These are phyloP conservation scores for Tulasnella sp. DNA, from an alignment of 768 basidiomycete species.

Conservation along the genomic window DNA sequence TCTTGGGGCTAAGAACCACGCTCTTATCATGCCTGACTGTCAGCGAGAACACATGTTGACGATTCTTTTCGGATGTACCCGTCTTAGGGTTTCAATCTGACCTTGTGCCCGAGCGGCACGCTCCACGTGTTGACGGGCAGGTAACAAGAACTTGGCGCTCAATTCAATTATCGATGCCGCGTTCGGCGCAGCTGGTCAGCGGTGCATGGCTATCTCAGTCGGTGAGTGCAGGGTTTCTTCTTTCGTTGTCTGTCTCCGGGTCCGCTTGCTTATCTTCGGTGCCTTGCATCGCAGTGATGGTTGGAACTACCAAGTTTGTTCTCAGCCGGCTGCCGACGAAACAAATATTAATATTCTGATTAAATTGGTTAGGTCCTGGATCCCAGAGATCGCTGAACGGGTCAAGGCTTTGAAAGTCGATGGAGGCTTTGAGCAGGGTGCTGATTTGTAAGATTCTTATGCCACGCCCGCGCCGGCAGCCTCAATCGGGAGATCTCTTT, in stretches of 20 bases:
- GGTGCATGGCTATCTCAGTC: constrained; percentile 95
- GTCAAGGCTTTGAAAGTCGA: constrained; percentile 71
- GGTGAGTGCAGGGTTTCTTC: constrained; percentile 44
- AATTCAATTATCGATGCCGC: constrained; percentile 92
- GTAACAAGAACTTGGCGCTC: constrained; percentile 84
- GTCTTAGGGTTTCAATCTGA: neutral
- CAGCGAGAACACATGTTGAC: constrained; percentile 23
- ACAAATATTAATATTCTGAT: neutral
- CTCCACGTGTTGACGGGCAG: constrained; percentile 29
- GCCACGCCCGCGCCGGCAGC: neutral
- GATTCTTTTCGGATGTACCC: neutral
- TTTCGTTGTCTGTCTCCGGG: too few species aligned
- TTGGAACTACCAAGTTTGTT: constrained; percentile 51
- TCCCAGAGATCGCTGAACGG: constrained; percentile 77
- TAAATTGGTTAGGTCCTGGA: constrained; percentile 48
- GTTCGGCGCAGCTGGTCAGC: constrained; percentile 93
- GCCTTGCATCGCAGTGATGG: constrained; percentile 46
- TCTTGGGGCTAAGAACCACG: constrained; percentile 95
- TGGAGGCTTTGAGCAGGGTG: constrained; percentile 80
- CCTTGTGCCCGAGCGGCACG: neutral
- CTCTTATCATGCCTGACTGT: constrained; percentile 91
- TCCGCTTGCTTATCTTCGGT: neutral
- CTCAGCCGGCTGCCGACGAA: neutral
- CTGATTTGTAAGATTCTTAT: constrained; percentile 56
- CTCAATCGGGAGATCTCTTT: neutral